Percentiles rank a stretch among this genome's conserved stretches.
Conservation (phyloP, 345 rosid genomes). For the Iberis pinnata region DNA sequence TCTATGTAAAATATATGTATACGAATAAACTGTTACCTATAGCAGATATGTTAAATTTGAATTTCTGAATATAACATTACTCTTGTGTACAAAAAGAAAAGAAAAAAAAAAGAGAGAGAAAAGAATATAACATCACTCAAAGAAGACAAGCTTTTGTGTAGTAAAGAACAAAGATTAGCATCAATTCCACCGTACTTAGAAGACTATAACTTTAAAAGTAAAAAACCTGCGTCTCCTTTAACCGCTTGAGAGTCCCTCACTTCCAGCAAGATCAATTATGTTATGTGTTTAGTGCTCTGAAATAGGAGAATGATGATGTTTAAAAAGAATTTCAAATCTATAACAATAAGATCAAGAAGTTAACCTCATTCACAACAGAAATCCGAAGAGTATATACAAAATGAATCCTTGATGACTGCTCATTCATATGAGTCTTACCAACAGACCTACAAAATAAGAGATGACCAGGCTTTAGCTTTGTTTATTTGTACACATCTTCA, state of each 20-base stretch:
- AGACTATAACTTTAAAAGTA: too few species aligned
- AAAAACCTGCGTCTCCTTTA: constrained; percentile 87
- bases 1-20: not conserved
- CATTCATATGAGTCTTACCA: constrained; percentile 87
- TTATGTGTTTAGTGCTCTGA: constrained; percentile 83
- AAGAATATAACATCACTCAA: constrained; percentile 88
- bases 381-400: constrained; percentile 83
- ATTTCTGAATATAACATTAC: constrained; percentile 90
- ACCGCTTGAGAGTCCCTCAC: constrained; percentile 80
- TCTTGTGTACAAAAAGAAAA: too few species aligned
- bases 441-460: constrained; percentile 50
- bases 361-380: constrained; percentile 79
- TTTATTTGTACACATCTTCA: constrained; percentile 54
- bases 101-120: too few species aligned
- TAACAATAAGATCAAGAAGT: not conserved
- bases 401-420: constrained; percentile 73
- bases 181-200: too few species aligned
- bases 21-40: constrained; percentile 44
- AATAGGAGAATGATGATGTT: constrained; percentile 14
- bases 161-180: constrained; percentile 17
- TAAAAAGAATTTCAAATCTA: not conserved
- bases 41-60: constrained; percentile 88
- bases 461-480: constrained; percentile 5
- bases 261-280: constrained; percentile 92
- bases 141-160: constrained; percentile 61